Conservation (phyloP, 2,329 filamentous ascomycete species). For the Cladobotryum mycophilum region DNA sequence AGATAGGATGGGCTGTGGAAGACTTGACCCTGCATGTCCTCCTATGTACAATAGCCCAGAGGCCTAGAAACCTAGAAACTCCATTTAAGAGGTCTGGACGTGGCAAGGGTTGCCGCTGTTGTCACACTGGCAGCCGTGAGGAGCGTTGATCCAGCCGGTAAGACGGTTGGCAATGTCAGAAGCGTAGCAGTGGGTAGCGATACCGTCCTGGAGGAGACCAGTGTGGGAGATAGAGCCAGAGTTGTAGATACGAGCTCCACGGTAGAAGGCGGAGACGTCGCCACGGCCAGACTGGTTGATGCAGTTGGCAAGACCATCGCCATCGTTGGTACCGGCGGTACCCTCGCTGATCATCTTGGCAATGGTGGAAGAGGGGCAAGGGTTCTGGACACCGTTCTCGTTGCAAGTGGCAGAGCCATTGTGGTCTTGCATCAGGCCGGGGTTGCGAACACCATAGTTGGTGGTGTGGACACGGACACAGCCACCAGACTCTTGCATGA, state of each 20-base stretch:
- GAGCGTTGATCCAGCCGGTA: conserved; percentile 17
- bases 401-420: conserved; percentile 33
- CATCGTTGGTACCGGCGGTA: conserved; percentile 32
- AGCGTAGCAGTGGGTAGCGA: conserved; percentile 17
- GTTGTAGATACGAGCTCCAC: conserved; percentile 19
- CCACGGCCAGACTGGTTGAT: conserved; percentile 6
- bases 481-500: conserved; percentile 40
- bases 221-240: conserved; percentile 15
- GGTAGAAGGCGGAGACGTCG: conserved; percentile 13
- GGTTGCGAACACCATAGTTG: conserved; percentile 35
- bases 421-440: conserved; percentile 36
- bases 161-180: conserved; percentile 18
- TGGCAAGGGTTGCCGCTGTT: conserved; percentile 14
- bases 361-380: conserved; percentile 22
- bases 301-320: conserved; percentile 31
- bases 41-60: too few species aligned
- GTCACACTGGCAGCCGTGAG: conserved; percentile 16
- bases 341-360: conserved; percentile 35
- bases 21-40: too few species aligned
- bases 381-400: conserved; percentile 17
- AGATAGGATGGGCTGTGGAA: too few species aligned
- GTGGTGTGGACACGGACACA: conserved; percentile 38
- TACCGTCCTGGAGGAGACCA: conserved; percentile 14
- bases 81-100: not conserved
- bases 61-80: too few species aligned